phyloP scores from a whole-genome alignment of 2,329 filamentous ascomycete genomes.

The Teratosphaeria gauchensis region DNA sequence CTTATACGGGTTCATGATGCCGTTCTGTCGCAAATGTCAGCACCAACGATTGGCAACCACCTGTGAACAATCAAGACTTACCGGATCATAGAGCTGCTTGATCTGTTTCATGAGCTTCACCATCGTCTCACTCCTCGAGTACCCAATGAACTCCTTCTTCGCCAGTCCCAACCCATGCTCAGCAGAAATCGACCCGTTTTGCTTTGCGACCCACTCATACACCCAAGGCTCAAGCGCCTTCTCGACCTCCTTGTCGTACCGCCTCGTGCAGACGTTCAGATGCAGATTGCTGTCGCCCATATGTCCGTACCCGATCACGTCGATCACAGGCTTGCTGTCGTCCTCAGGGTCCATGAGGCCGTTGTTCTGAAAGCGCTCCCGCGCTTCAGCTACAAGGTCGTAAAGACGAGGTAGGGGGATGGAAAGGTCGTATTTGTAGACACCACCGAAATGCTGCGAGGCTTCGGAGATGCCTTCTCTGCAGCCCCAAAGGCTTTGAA shows the following conservation, averaged over 20 bases:
- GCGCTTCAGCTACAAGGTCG: constrained; percentile 74
- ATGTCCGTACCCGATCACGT: constrained; percentile 92
- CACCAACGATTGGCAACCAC: constrained; percentile 6
- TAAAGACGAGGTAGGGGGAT: constrained; percentile 87
- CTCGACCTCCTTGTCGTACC: constrained; percentile 82
- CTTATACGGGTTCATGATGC: constrained; percentile 99
- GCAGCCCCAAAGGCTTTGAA: constrained; percentile 77
- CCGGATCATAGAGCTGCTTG: constrained; percentile 88
- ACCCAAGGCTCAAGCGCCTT: constrained; percentile 85
- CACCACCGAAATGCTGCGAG: constrained; percentile 80
- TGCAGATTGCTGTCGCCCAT: constrained; percentile 97
- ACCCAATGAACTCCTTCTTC: constrained; percentile 92
- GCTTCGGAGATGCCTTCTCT: constrained; percentile 88
- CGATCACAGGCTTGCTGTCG: constrained; percentile 67
- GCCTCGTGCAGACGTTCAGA: constrained; percentile 73
- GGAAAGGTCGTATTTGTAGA: constrained; percentile 97
- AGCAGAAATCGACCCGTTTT: constrained; percentile 87
- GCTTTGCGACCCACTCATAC: constrained; percentile 89
- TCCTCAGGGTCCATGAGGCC: constrained; percentile 62
- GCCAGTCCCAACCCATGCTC: constrained; percentile 90
- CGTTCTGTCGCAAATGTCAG: constrained; percentile 53
- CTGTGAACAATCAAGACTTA: constrained; percentile 40
- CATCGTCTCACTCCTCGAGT: constrained; percentile 82
- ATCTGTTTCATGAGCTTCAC: constrained; percentile 88
- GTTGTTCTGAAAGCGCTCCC: constrained; percentile 59